Conservation (phyloP, 257 asterid genomes). For the Przewalskia tangutica region DNA sequence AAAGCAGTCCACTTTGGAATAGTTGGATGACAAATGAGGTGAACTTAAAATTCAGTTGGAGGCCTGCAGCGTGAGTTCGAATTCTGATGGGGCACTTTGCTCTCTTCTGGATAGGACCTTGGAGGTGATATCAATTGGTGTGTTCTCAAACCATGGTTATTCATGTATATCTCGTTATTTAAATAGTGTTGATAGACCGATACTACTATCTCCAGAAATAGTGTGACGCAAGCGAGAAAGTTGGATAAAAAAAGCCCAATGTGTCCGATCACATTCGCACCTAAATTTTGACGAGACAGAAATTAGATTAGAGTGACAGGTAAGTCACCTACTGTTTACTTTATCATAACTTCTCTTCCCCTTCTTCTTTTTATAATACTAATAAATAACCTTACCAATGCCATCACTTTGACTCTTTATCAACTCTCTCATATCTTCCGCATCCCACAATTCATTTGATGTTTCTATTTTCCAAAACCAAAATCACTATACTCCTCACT, state of each 20-base stretch:
- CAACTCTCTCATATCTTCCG: neutral
- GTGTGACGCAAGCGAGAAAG: no score
- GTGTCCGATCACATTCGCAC: slow-evolving; percentile 54
- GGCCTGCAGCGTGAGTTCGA: no score
- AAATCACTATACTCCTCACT: neutral
- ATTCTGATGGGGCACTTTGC: no score
- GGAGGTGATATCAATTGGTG: no score
- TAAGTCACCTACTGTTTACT: slow-evolving; percentile 70
- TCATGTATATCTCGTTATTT: no score
- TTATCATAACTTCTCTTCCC: slow-evolving; percentile 13
- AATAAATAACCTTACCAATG: slow-evolving; percentile 22
- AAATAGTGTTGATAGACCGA: no score
- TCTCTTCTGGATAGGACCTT: no score
- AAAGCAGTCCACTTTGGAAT: no score
- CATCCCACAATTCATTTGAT: neutral
- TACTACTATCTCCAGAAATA: no score
- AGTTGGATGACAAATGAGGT: no score
- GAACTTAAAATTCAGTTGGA: no score
- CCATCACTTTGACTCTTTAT: slow-evolving; percentile 22
- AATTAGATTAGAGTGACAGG: slow-evolving; percentile 42
- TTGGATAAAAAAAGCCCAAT: neutral
- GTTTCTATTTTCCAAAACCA: neutral
- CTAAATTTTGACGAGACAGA: slow-evolving; percentile 57
- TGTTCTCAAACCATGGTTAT: no score
- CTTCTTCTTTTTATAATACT: neutral